Percentiles rank a stretch among this genome's conserved stretches.
These are phyloP conservation scores for Cryptococcus hybrid DNA, from an alignment of 1,284 basidiomycete species.

Conservation along the genomic window DNA sequence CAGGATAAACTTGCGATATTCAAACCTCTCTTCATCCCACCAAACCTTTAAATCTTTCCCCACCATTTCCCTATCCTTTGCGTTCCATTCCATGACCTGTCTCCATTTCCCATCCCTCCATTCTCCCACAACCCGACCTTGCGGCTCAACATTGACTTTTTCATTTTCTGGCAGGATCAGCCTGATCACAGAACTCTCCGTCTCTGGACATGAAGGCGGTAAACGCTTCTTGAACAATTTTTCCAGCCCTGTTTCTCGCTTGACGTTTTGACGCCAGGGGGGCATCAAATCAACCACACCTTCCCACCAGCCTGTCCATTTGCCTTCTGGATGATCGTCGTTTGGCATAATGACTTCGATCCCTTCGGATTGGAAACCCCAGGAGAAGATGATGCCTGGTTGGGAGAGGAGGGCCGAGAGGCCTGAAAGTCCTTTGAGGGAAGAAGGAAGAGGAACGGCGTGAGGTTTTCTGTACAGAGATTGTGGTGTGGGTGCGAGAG, in stretches of 20 bases:
- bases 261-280: slow-evolving; percentile 50
- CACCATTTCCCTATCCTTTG: slow-evolving; percentile 13
- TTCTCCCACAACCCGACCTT: background rate
- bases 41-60: slow-evolving; percentile 38
- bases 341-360: slow-evolving; percentile 45
- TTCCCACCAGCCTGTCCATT: slow-evolving; percentile 72
- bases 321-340: slow-evolving; percentile 30
- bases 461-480: slow-evolving; percentile 95
- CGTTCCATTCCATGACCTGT: slow-evolving; percentile 35
- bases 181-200: slow-evolving; percentile 51
- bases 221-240: slow-evolving; percentile 69
- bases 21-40: slow-evolving; percentile 52
- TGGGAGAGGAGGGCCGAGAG: slow-evolving; percentile 83
- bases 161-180: slow-evolving; percentile 27
- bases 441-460: slow-evolving; percentile 89
- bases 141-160: slow-evolving; percentile 12
- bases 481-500: slow-evolving; percentile 67
- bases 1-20: slow-evolving; percentile 41
- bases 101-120: slow-evolving; percentile 36
- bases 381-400: slow-evolving; percentile 84
- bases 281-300: slow-evolving; percentile 75
- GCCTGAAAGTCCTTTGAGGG: slow-evolving; percentile 88
- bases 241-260: slow-evolving; percentile 74
- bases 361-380: slow-evolving; percentile 60
- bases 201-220: slow-evolving; percentile 58